Evolutionary conservation across 2,329 filamentous ascomycete genomes (phyloP), one percentile per base, ranked within the genome.

Genomic region (Fusarium lateritium): DNA sequence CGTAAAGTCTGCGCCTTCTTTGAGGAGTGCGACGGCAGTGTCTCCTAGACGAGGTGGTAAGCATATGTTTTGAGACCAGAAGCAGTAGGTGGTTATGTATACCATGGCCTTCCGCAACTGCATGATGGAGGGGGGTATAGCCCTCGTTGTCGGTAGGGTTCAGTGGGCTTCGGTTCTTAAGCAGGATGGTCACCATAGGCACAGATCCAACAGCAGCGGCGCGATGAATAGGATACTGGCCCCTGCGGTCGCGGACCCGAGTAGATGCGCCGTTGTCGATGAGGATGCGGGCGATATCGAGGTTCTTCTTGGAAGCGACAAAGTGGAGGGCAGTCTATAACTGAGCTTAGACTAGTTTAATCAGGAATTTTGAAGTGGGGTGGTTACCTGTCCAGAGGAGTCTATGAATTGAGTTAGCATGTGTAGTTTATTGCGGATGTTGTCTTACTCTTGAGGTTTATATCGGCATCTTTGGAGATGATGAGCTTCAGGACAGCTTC

Each of bases 221-320:
- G 19, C 96, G 89, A 79, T 99, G 97, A 26, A 99, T 86, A 8
- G 97, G 88, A 59, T 98, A 89, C 77, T 98, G 95, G n/a, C 93
- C 93, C 31, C 94, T 88, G 75, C 89, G 92, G 77, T 99, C 96
- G 68, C 93, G 93, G 4, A 94, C 86, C 26, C 95, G 85, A 2
- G 94, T 88, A 6, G 91, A 94, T 14, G 94, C 95, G 60, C 92
- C 91, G 72, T 89, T 85, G 19, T 87, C 85, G 39, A 99, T 81
- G n/a, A 99, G 87, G 60, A 89, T 89, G 49, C 90, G 91, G 26
- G 94, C 94, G 8, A 92, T 85, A 68, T 97, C 93, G 44, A 98
- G 83, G 76, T 97, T 94, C 74, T 89, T 89, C 80, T 99, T 99
- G 33, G 94, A 97, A 15, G 93, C 91, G 49, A 94, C 90, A 77